A percentile compares a stretch with the other conserved stretches of the same genome.
These are phyloP conservation scores for Trypanosoma melophagium DNA, from an alignment of 208 protist species.

Conservation along the genomic window DNA sequence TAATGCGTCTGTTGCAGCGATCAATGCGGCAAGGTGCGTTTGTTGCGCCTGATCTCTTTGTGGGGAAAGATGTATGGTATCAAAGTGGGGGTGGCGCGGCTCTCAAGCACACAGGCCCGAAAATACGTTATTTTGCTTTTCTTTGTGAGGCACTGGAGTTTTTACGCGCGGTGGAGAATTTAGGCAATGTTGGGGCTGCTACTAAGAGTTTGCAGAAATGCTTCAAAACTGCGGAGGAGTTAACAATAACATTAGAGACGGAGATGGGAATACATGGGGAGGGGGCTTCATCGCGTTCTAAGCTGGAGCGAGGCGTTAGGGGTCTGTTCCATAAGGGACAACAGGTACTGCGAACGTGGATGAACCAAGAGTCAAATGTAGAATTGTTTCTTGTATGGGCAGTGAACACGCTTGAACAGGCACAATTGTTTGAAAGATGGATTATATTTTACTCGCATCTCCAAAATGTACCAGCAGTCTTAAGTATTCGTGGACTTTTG, in stretches of 20 bases:
- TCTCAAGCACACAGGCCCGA: slow-evolving; percentile 50
- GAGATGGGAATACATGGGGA: slow-evolving; percentile 53
- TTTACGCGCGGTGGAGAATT: slow-evolving; percentile 50
- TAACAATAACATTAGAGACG: slow-evolving; percentile 46
- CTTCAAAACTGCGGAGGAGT: slow-evolving; percentile 37
- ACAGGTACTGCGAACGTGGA: slow-evolving; percentile 45
- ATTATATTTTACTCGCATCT: slow-evolving; percentile 63
- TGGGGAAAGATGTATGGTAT: slow-evolving; percentile 71
- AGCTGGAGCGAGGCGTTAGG: slow-evolving; percentile 41
- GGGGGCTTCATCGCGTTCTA: slow-evolving; percentile 35
- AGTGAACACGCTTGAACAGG: slow-evolving; percentile 61
- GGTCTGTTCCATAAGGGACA: slow-evolving; percentile 54
- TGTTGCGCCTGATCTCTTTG: slow-evolving; percentile 76
- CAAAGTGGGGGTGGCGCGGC: slow-evolving; percentile 55
- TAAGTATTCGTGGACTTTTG: slow-evolving; percentile 45
- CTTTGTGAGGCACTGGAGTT: slow-evolving; percentile 68
- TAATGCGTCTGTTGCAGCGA: slow-evolving; percentile 66
- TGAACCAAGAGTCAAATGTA: slow-evolving; percentile 55
- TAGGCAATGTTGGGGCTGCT: slow-evolving; percentile 47
- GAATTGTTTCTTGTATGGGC: slow-evolving; percentile 63
- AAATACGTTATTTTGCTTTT: slow-evolving; percentile 60
- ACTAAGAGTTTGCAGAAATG: slow-evolving; percentile 48
- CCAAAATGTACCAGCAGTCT: slow-evolving; percentile 23
- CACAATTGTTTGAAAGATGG: slow-evolving; percentile 76
- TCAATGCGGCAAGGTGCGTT: slow-evolving; percentile 81